These are phyloP conservation scores for Taiozyma sp. DNA, from an alignment of 1,139 yeast genomes.

Conservation along the genomic window DNA sequence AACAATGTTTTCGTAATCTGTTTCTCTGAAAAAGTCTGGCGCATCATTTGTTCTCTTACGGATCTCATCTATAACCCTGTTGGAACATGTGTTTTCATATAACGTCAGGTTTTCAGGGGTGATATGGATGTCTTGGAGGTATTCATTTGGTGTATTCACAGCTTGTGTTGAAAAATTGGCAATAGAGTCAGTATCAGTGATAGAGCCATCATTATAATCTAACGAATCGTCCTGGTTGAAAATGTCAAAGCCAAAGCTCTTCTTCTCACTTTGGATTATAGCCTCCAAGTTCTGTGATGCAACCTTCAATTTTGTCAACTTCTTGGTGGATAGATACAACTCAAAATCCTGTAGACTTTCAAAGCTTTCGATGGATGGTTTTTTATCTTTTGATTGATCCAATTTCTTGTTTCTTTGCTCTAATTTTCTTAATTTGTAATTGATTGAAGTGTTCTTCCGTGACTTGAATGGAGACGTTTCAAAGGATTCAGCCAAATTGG, in stretches of 20 bases:
- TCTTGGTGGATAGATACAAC: slow-evolving; percentile 11
- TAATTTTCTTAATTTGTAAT: slow-evolving; percentile 27
- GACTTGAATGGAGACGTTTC: slow-evolving; percentile 41
- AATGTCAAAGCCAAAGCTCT: slow-evolving; percentile 14
- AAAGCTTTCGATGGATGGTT: slow-evolving; percentile 1
- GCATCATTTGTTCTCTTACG: background rate
- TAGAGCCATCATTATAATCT: background rate
- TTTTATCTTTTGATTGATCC: slow-evolving; percentile 5
- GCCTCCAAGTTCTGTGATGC: slow-evolving; percentile 6
- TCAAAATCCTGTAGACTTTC: slow-evolving; percentile 8
- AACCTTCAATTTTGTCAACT: slow-evolving; percentile 6
- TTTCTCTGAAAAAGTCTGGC: background rate
- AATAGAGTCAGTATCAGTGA: background rate
- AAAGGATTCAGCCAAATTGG: slow-evolving; percentile 12
- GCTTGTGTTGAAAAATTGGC: background rate
- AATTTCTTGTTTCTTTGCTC: slow-evolving; percentile 12
- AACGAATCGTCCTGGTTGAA: background rate
- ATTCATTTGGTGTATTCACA: background rate
- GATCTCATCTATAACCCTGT: slow-evolving; percentile 6
- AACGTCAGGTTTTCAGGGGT: slow-evolving; percentile 13
- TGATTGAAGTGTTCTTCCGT: slow-evolving; percentile 39
- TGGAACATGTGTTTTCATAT: slow-evolving; percentile 18
- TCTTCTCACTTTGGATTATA: slow-evolving; percentile 9
- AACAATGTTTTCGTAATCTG: slow-evolving; percentile 1
- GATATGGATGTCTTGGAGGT: slow-evolving; percentile 9